These are phyloP conservation scores for Amphirosellinia nigrospora DNA, from an alignment of 495 filamentous ascomycete species.

Conservation along the genomic window DNA sequence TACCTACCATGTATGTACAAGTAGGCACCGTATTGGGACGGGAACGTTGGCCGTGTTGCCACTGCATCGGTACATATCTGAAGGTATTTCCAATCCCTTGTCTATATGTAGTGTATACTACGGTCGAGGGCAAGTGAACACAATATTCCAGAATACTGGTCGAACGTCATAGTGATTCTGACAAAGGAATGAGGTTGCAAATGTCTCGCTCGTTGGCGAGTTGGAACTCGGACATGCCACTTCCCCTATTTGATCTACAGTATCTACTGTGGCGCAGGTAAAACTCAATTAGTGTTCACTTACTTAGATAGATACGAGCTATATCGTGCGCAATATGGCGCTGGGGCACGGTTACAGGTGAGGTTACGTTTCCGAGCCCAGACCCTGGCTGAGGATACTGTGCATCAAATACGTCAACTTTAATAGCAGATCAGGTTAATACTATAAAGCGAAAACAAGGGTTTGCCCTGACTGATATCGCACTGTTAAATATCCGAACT, in stretches of 20 bases:
- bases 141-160: slow-evolving; percentile 8
- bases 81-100: background rate
- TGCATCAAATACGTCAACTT: background rate
- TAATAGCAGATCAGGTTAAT: too few relatives aligned
- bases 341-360: slow-evolving; percentile 3
- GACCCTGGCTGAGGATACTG: too few relatives aligned
- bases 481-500: background rate
- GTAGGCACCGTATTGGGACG: too few relatives aligned
- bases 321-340: slow-evolving; percentile 3
- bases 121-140: background rate
- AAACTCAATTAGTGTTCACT: background rate
- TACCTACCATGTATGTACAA: too few relatives aligned
- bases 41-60: background rate
- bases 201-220: slow-evolving; percentile 5
- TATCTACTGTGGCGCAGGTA: slow-evolving; percentile 1
- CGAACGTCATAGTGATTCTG: background rate
- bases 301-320: slow-evolving; percentile 2
- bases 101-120: too few relatives aligned
- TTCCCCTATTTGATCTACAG: background rate
- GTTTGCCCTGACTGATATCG: background rate
- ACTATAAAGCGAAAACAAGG: background rate
- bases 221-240: background rate
- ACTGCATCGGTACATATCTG: background rate
- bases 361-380: background rate
- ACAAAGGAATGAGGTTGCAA: slow-evolving; percentile 8